Evolutionary conservation across 257 asterid species (phyloP), one percentile per base, ranked within the genome.

Genomic region (Plantago ovata): DNA sequence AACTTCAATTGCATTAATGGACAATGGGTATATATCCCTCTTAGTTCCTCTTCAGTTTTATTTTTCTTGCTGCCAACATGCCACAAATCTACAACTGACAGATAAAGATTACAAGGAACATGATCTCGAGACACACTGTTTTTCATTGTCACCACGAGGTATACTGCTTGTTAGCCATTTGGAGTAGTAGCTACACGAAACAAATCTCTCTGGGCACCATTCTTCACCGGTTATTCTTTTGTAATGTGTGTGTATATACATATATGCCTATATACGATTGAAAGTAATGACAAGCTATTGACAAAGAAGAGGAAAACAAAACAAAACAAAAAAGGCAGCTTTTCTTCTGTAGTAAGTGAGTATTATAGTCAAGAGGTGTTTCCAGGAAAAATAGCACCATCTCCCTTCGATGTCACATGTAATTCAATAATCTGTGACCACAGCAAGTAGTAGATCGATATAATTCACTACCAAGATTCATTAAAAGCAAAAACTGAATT

Each of bases 391-490:
- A 22, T 6, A 20, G 56, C 6, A 12, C 28, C 38, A 23, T 50
- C 56, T 50, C 18, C 36, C 36, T 15, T 50, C 24, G 14, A 50
- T 22, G 36, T 50, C 55, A 13, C 3, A 36, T 50, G 56, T 36
- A 32, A 18, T 53, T 53, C 22, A 33, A 33, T 33, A 53, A 53
- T 53, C 59, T 53, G 59, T 53, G n/a, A 53, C 40, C 59, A 53
- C 14, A 23, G 59, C 13, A 49, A 49, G 8, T 20, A 14, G 14
- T 6, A 53, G 43, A 32, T 53, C 13, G 3, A 32, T 19, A n/a
- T 32, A 20, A 53, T 28, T 53, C 41, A 53, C n/a, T 14, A 8
- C 59, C 12, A 53, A 24, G 23, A 53, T 53, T 32, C n/a, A 33
- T 14, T 7, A 8, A 3, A 15, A 32, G 43, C 4, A 3, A 0